phyloP scores from a whole-genome alignment of 2,329 filamentous ascomycete species.

The Trematosphaeria pertusa region DNA sequence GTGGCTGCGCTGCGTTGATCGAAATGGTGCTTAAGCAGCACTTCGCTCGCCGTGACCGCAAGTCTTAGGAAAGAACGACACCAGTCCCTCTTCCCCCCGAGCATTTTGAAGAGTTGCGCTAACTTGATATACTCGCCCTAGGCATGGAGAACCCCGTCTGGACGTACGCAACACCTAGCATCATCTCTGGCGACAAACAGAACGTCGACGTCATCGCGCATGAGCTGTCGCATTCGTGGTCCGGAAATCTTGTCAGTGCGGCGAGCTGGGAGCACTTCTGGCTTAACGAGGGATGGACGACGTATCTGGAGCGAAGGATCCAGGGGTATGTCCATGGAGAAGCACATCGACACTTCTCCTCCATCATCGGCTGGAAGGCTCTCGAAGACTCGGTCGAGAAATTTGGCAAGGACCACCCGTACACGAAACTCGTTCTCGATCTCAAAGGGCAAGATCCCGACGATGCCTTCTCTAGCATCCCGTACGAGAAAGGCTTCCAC shows the following conservation, averaged over 20 bases:
- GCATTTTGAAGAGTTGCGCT: too few species aligned
- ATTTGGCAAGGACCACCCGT: conserved; percentile 85
- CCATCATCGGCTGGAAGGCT: conserved; percentile 95
- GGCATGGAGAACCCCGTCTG: conserved; percentile 93
- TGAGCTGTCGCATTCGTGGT: conserved; percentile 80
- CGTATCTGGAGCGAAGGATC: conserved; percentile 89
- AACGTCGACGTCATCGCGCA: conserved; percentile 98
- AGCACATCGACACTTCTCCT: conserved; percentile 87
- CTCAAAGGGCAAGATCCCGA: conserved; percentile 93
- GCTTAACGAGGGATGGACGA: conserved; percentile 86
- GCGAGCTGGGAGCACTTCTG: conserved; percentile 82
- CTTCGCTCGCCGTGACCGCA: too few species aligned
- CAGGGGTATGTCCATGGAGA: conserved; percentile 80
- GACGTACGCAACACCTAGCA: conserved; percentile 93
- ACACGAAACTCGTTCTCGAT: conserved; percentile 87
- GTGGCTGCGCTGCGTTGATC: too few species aligned
- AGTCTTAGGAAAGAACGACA: too few species aligned
- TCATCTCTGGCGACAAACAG: conserved; percentile 82
- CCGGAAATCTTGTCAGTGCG: conserved; percentile 82
- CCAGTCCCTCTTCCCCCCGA: too few species aligned
- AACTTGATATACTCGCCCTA: too few species aligned
- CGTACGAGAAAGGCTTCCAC: conserved; percentile 96
- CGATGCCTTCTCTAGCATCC: conserved; percentile 89
- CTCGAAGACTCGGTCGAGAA: conserved; percentile 80
- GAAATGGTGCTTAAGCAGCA: too few species aligned